Evolutionary conservation across 345 rosid species (phyloP).

Genomic region (Citrus medica): DNA sequence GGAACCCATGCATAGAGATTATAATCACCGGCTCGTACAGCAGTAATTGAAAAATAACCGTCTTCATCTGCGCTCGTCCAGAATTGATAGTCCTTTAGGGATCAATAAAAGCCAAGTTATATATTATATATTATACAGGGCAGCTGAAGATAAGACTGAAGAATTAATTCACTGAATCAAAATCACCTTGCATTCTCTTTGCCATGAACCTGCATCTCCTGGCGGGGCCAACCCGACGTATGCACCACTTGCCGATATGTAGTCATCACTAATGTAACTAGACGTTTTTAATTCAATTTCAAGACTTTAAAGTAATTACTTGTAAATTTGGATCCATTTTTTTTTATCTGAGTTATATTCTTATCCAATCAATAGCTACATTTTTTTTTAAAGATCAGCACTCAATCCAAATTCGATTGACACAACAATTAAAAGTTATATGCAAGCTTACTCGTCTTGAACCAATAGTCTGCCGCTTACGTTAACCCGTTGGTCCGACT

Average conservation of each 20-base stretch:
- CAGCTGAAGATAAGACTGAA: not conserved
- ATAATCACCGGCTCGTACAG: constrained; percentile 47
- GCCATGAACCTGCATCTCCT: constrained; percentile 69
- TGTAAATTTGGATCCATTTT: too few relatives aligned
- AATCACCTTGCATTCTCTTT: constrained; percentile 58
- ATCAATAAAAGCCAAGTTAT: not conserved
- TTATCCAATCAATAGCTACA: too few relatives aligned
- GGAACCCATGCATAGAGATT: constrained; percentile 81
- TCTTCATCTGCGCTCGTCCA: constrained; percentile 65
- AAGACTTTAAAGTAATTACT: not conserved
- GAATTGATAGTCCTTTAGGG: constrained; percentile 67
- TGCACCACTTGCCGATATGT: constrained; percentile 43
- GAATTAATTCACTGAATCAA: not conserved
- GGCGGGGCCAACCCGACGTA: constrained; percentile 61
- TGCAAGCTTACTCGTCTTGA: constrained; percentile 34
- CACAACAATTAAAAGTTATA: too few relatives aligned
- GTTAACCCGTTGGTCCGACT: constrained; percentile 41
- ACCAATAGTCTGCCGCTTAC: constrained; percentile 49
- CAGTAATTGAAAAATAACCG: constrained; percentile 55
- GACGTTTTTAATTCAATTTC: not conserved
- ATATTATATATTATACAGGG: not conserved
- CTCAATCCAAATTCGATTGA: too few relatives aligned
- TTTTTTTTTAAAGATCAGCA: too few relatives aligned
- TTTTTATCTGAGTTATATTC: too few relatives aligned
- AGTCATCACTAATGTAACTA: constrained; percentile 35